phyloP scores from a whole-genome alignment of 148 eudicot genomes.

The Chenopodium berlandieri region DNA sequence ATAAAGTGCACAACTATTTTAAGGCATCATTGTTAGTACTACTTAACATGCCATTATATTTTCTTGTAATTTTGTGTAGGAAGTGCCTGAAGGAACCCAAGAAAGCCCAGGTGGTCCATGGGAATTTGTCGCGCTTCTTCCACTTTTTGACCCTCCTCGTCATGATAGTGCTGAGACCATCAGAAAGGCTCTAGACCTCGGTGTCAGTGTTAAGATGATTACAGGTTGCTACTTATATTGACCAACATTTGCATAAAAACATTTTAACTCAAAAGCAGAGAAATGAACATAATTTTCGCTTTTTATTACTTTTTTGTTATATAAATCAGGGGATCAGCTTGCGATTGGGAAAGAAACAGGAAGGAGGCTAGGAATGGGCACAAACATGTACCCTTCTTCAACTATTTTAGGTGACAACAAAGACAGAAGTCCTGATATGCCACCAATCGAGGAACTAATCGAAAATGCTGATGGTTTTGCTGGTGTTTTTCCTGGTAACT shows the following conservation, averaged over 20 bases:
- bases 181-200: constrained; percentile 66
- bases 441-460: constrained; percentile 71
- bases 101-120: constrained; percentile 81
- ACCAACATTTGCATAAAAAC: too few relatives aligned
- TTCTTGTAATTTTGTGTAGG: constrained; percentile 28
- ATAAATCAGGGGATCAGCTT: constrained; percentile 65
- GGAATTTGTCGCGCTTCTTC: constrained; percentile 80
- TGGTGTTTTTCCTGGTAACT: constrained; percentile 85
- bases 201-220: constrained; percentile 90
- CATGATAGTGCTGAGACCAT: constrained; percentile 95
- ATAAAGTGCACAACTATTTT: too few relatives aligned
- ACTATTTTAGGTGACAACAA: constrained; percentile 52
- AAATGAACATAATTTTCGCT: background rate
- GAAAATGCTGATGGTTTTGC: constrained; percentile 92
- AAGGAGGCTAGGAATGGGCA: constrained; percentile 87
- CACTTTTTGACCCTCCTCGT: constrained; percentile 92
- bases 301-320: background rate
- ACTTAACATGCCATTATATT: too few relatives aligned
- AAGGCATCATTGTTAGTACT: too few relatives aligned
- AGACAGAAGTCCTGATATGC: constrained; percentile 36
- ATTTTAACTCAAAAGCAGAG: background rate
- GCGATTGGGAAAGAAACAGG: constrained; percentile 94
- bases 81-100: constrained; percentile 64
- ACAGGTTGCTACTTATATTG: constrained; percentile 42
- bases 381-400: constrained; percentile 88